These are phyloP conservation scores for Smittium culicis DNA, from an alignment of 371 early-diverging fungal genomes.

Conservation along the genomic window DNA sequence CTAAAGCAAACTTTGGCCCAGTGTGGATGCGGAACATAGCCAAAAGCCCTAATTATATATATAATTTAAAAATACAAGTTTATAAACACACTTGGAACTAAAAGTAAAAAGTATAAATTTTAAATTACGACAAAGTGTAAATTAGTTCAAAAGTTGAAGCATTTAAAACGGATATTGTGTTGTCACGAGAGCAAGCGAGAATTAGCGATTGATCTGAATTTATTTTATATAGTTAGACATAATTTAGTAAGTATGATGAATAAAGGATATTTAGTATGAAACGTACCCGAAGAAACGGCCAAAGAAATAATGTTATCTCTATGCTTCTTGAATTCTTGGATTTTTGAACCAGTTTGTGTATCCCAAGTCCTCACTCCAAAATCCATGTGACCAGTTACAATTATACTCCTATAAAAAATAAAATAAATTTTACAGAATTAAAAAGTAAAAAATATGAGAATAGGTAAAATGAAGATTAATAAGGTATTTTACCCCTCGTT, in stretches of 20 bases:
- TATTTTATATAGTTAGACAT: too few relatives aligned
- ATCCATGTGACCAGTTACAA: conserved; percentile 88
- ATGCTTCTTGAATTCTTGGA: conserved; percentile 74
- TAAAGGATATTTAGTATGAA: too few relatives aligned
- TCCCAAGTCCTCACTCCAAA: conserved; percentile 86
- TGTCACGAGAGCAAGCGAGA: conserved; percentile 84
- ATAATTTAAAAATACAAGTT: background rate
- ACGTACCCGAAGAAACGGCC: conserved; percentile 35
- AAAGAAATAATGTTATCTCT: conserved; percentile 77
- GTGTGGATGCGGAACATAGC: background rate
- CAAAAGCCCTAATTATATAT: background rate
- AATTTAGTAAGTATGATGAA: too few relatives aligned
- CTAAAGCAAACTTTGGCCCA: background rate
- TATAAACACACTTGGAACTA: background rate
- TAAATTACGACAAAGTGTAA: conserved; percentile 37
- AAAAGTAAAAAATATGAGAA: too few relatives aligned
- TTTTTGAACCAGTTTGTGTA: conserved; percentile 57
- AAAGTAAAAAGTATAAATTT: background rate
- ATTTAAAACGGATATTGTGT: conserved; percentile 74
- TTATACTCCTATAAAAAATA: conserved; percentile 17
- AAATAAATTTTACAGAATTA: too few relatives aligned
- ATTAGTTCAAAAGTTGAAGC: conserved; percentile 58
- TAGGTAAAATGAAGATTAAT: background rate
- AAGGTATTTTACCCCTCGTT: conserved; percentile 42
- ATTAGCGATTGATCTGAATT: conserved; percentile 47